A percentile compares a stretch with the other conserved stretches of the same genome.
Conservation (phyloP, 1,284 basidiomycete genomes). For the Fomitopsis palustris region DNA sequence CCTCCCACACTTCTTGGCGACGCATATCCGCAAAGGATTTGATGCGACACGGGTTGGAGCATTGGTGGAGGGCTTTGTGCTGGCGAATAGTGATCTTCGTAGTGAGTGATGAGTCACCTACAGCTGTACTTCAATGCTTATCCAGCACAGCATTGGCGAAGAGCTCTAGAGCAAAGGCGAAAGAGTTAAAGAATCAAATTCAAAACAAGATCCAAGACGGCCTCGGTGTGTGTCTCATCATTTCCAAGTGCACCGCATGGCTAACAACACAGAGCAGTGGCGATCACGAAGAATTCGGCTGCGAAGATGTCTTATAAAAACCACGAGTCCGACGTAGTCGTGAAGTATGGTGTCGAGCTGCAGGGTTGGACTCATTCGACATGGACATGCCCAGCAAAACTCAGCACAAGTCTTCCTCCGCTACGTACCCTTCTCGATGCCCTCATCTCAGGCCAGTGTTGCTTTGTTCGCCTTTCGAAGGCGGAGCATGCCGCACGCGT, state of each 20-base stretch:
- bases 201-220: background rate
- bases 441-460: background rate
- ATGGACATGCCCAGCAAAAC: background rate
- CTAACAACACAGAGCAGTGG: background rate
- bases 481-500: background rate
- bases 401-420: background rate
- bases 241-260: too few species aligned
- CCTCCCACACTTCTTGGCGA: too few species aligned
- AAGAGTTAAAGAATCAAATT: background rate
- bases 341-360: constrained; percentile 4
- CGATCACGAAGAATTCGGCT: constrained; percentile 4
- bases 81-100: too few species aligned
- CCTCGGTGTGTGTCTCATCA: background rate
- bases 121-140: too few species aligned
- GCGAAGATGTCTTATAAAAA: constrained; percentile 6
- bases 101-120: too few species aligned
- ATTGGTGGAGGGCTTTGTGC: too few species aligned
- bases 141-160: too few species aligned
- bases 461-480: background rate
- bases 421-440: constrained; percentile 1
- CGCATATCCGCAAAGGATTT: too few species aligned
- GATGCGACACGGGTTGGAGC: too few species aligned
- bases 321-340: constrained; percentile 2
- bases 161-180: background rate
- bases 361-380: constrained; percentile 2